A percentile compares a stretch with the other conserved stretches of the same genome.
These are phyloP conservation scores for Carex pumila DNA, from an alignment of 176 grass and related monocot genomes.

Conservation along the genomic window DNA sequence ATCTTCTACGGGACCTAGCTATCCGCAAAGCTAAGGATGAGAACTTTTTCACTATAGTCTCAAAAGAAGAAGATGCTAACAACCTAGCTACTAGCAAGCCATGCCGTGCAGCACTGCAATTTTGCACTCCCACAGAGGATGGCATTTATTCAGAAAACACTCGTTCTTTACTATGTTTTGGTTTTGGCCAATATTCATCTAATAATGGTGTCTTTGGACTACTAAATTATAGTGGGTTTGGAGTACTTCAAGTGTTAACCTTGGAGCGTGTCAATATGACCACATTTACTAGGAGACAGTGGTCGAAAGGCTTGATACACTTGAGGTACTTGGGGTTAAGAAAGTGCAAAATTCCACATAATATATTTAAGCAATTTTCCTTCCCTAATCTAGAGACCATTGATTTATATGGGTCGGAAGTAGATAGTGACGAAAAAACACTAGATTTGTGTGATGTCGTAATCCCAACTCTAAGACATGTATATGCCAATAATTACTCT, in stretches of 20 bases:
- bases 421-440: too few species aligned
- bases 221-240: not conserved
- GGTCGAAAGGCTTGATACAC: not conserved
- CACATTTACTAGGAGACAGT: not conserved
- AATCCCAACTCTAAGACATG: not conserved
- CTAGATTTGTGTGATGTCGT: not conserved
- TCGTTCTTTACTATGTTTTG: not conserved
- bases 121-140: too few species aligned
- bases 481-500: too few species aligned
- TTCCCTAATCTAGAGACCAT: not conserved
- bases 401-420: not conserved
- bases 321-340: slow-evolving; percentile 10
- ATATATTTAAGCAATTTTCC: too few species aligned
- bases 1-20: too few species aligned
- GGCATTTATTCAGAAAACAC: not conserved
- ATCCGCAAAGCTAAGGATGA: too few species aligned
- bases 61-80: too few species aligned
- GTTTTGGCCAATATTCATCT: too few species aligned
- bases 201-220: too few species aligned
- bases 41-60: too few species aligned
- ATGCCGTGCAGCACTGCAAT: too few species aligned
- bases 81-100: too few species aligned
- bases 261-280: not conserved
- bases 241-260: not conserved
- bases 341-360: not conserved